Evolutionary conservation across 257 asterid genomes (phyloP).

Genomic region (Gynochthodes officinalis): DNA sequence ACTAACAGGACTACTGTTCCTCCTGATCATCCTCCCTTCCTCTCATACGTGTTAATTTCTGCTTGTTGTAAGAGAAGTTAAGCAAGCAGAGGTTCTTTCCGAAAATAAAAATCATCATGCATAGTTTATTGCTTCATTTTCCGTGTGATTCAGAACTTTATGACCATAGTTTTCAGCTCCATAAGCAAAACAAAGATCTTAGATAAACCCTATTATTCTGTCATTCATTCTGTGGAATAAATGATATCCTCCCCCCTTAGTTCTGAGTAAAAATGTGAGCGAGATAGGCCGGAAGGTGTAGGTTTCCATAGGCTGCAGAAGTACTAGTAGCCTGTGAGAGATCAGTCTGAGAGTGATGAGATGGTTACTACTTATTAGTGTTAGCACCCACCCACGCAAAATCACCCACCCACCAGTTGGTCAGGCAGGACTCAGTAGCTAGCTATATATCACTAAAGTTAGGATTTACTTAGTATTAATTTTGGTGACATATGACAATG

Average conservation of each 20-base stretch:
- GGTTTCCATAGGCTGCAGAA: slow-evolving; percentile 10
- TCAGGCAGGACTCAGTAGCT: background rate
- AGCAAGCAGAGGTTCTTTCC: background rate
- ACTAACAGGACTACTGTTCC: background rate
- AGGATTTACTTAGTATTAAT: background rate
- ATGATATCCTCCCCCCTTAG: background rate
- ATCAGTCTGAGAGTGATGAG: slow-evolving; percentile 43
- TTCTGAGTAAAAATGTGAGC: background rate
- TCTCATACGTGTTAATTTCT: no score
- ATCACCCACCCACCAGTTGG: no score
- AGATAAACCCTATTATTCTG: background rate
- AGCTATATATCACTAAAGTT: background rate
- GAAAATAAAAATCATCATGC: background rate
- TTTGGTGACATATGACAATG: background rate
- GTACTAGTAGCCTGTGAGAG: background rate
- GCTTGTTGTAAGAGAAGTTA: background rate
- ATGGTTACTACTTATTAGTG: slow-evolving; percentile 45
- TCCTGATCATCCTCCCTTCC: background rate
- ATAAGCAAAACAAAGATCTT: slow-evolving; percentile 27
- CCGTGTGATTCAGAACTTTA: slow-evolving; percentile 14
- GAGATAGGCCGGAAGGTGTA: slow-evolving; percentile 6
- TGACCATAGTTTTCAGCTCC: slow-evolving; percentile 42
- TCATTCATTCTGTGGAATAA: slow-evolving; percentile 1
- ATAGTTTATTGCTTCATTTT: slow-evolving; percentile 2
- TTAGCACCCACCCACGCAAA: slow-evolving; percentile 72